Base-by-base conservation (phyloP, 331 rosid genomes). In the Erythrophleum ivorense region DNA sequence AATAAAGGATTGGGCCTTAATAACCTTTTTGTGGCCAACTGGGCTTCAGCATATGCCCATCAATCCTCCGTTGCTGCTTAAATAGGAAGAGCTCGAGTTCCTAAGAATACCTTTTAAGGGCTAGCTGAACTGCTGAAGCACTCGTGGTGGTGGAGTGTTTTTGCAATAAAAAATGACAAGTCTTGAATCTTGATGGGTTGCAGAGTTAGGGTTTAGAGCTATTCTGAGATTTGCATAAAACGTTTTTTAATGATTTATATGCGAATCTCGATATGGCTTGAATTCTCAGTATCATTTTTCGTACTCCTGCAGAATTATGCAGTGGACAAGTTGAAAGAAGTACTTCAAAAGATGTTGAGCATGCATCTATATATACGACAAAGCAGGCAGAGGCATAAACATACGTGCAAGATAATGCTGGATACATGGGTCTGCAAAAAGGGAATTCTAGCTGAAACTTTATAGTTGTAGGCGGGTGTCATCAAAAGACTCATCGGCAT, bases 231-330 rank as follows among this genome's bases (percentile, higher is more conserved):
- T 24, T 24, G 29, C 29, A 24, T 24, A 24, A 24, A 24, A 24
- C 1, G 29, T 60, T 11, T 18, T 29, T 1, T 60, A 36, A 7
- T 0, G 66, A 59, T 16, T 36, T 4, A 62, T 29, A 0, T 24
- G 66, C 41, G 31, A 62, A 62, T 62, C 36, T 62, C 68, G 68
- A 62, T 41, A 33, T 29, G 68, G 41, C 68, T 62, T 62, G 68
- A 62, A 36, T 60, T 60, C 8, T 11, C 9, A 11, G 41, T 4
- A 16, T 21, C 34, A 24, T 24, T 34, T 60, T 60, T 29, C 40
- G 67, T 8, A 60, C 4, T 60, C 8, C 67, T 29, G 67, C 67
- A 59, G 67, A 29, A 1, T 24, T 24, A 24, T 24, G 29, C 29
- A 24, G 29, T 24, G 29, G 29, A 24, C 29, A 24, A 24, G 66